Conservation (phyloP, 768 basidiomycete species). For the Lactarius pseudohatsudake region DNA sequence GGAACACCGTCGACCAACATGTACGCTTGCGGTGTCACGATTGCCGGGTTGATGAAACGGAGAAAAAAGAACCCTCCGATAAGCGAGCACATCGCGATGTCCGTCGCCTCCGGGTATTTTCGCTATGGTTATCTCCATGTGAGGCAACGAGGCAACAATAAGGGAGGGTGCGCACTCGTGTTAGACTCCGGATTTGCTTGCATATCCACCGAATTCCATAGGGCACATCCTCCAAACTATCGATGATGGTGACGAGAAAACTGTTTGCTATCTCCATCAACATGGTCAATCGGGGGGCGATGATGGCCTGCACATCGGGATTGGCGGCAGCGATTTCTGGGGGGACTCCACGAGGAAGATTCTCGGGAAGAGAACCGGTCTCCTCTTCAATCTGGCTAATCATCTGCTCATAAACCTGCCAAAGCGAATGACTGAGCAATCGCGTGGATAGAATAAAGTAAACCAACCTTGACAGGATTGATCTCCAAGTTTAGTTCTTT, state of each 20-base stretch:
- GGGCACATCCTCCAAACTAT: slow-evolving; percentile 96
- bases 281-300: slow-evolving; percentile 96
- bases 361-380: slow-evolving; percentile 85
- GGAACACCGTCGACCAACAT: slow-evolving; percentile 99
- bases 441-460: neutral
- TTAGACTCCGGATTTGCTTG: slow-evolving; percentile 97
- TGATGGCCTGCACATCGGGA: slow-evolving; percentile 95
- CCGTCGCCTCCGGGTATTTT: slow-evolving; percentile 98
- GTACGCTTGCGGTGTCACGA: slow-evolving; percentile 98
- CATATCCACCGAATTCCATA: slow-evolving; percentile 99
- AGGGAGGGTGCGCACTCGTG: slow-evolving; percentile 60
- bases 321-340: slow-evolving; percentile 96
- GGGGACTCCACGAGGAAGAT: slow-evolving; percentile 88
- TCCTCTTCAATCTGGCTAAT: slow-evolving; percentile 98
- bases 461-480: slow-evolving; percentile 89
- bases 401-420: slow-evolving; percentile 98
- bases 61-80: slow-evolving; percentile 99
- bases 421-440: slow-evolving; percentile 1
- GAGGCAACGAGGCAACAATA: neutral
- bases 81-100: slow-evolving; percentile 96
- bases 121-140: slow-evolving; percentile 50
- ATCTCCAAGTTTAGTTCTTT: slow-evolving; percentile 99
- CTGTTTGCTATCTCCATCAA: slow-evolving; percentile 99
- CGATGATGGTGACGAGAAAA: slow-evolving; percentile 96
- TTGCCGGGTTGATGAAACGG: slow-evolving; percentile 98